phyloP scores from a whole-genome alignment of 345 rosid genomes.

The Capsella bursapastoris region DNA sequence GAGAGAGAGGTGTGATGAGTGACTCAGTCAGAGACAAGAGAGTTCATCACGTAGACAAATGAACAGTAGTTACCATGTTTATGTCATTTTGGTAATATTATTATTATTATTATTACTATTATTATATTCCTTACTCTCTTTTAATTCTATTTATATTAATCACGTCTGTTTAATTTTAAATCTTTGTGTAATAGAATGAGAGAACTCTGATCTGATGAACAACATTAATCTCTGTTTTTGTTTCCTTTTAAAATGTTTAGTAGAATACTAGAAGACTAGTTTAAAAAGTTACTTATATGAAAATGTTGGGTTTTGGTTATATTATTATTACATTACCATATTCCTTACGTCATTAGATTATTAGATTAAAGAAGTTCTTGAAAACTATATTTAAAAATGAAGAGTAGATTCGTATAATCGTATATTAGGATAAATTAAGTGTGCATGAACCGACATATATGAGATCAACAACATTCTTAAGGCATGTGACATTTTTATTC shows the following conservation, averaged over 20 bases:
- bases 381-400: background rate
- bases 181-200: constrained; percentile 31
- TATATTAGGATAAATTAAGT: constrained; percentile 31
- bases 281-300: background rate
- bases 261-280: background rate
- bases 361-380: background rate
- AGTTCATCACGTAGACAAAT: constrained; percentile 34
- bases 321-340: constrained; percentile 2
- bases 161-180: constrained; percentile 14
- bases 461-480: constrained; percentile 34
- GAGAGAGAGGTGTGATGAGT: constrained; percentile 26
- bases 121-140: background rate
- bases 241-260: background rate
- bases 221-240: background rate
- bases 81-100: constrained; percentile 34
- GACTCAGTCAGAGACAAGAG: background rate
- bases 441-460: constrained; percentile 42
- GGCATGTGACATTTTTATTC: constrained; percentile 9
- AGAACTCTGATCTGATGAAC: background rate
- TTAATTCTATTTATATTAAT: background rate
- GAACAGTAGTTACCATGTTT: constrained; percentile 30
- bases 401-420: constrained; percentile 19
- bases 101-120: too few species aligned
- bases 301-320: constrained; percentile 10
- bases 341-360: constrained; percentile 10